Evolutionary conservation across 2,329 filamentous ascomycete genomes (phyloP).

Genomic region (Chaetomium sp.): DNA sequence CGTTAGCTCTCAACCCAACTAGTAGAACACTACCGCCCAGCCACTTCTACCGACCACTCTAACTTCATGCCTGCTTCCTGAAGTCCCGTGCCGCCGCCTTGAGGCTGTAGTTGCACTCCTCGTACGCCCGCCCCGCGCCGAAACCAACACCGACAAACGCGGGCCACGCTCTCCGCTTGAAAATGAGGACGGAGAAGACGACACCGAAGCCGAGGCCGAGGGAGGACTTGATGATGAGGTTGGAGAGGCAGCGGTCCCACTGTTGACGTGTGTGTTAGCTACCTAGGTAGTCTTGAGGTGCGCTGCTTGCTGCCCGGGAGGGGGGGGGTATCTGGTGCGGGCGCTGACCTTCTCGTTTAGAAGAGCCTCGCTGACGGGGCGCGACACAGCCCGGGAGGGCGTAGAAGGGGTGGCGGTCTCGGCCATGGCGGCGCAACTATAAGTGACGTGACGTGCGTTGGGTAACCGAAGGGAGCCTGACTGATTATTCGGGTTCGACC

Average conservation of each 20-base stretch:
- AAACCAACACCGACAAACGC: constrained; percentile 94
- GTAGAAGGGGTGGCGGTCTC: constrained; percentile 57
- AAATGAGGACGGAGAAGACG: constrained; percentile 96
- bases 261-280: constrained; percentile 43
- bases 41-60: neutral
- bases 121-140: constrained; percentile 93
- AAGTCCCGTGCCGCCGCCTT: constrained; percentile 63
- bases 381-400: constrained; percentile 66
- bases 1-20: constrained; percentile 8
- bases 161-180: constrained; percentile 97
- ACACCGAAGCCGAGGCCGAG: constrained; percentile 96
- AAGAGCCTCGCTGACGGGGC: constrained; percentile 94
- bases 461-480: neutral
- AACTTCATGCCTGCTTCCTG: constrained; percentile 27
- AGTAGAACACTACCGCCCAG: neutral
- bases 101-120: constrained; percentile 89
- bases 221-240: constrained; percentile 92
- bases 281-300: neutral
- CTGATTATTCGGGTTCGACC: neutral
- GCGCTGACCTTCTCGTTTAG: constrained; percentile 93
- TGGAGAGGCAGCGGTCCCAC: constrained; percentile 99
- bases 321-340: neutral
- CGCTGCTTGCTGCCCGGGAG: neutral
- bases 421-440: constrained; percentile 50
- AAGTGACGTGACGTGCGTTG: constrained; percentile 6